Conservation (phyloP, 2,329 filamentous ascomycete species). For the Cryphonectria carpinicola region DNA sequence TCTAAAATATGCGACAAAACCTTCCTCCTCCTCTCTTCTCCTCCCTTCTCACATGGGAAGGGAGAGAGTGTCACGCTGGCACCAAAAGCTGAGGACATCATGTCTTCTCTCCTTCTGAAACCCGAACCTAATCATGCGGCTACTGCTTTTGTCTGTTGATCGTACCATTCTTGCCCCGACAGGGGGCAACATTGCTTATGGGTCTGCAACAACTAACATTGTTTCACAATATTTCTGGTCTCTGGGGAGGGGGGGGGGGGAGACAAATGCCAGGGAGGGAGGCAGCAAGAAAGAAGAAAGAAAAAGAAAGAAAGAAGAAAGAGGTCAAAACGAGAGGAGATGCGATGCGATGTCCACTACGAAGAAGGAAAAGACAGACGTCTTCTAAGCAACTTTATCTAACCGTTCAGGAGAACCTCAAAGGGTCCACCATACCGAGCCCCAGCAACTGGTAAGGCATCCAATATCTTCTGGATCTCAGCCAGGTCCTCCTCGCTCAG, state of each 20-base stretch:
- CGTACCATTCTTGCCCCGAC: not conserved
- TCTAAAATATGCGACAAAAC: not conserved
- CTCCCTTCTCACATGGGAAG: not conserved
- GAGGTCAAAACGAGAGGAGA: not conserved
- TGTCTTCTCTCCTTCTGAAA: not conserved
- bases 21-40: not conserved
- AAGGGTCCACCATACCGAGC: constrained; percentile 46
- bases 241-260: too few species aligned
- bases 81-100: not conserved
- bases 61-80: not conserved
- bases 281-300: not conserved
- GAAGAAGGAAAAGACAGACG: not conserved
- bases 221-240: not conserved
- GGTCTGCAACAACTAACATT: not conserved
- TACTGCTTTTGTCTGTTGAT: not conserved
- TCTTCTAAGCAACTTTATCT: not conserved
- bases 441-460: constrained; percentile 51
- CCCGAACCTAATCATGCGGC: not conserved
- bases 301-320: not conserved
- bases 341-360: not conserved
- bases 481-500: constrained; percentile 54
- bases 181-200: not conserved
- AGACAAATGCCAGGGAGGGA: not conserved
- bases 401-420: constrained; percentile 18
- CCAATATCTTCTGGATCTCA: constrained; percentile 54